A percentile compares a stretch with the other conserved stretches of the same genome.
These are phyloP conservation scores for Laetiporus sulphureus DNA, from an alignment of 1,284 basidiomycete species.

Conservation along the genomic window DNA sequence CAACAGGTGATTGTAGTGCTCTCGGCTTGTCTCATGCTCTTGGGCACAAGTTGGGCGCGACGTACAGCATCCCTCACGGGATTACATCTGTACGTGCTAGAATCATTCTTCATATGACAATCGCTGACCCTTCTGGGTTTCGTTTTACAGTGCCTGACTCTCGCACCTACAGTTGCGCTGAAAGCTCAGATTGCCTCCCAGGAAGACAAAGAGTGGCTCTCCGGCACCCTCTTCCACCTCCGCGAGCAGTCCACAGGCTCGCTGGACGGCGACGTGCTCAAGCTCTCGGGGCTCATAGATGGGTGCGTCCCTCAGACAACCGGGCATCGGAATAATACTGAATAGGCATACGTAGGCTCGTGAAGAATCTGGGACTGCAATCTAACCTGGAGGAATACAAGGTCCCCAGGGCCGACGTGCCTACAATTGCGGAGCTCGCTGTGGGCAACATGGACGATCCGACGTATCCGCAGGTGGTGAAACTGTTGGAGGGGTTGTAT, in stretches of 20 bases:
- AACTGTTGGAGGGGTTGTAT: constrained; percentile 44
- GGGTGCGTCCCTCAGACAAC: constrained; percentile 32
- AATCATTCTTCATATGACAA: no score
- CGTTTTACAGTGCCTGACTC: constrained; percentile 58
- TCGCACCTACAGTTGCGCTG: constrained; percentile 55
- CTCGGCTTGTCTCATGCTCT: constrained; percentile 71
- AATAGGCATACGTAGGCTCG: constrained; percentile 37
- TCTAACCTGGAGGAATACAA: constrained; percentile 51
- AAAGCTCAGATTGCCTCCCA: constrained; percentile 48
- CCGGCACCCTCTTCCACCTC: constrained; percentile 50
- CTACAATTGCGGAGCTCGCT: constrained; percentile 43
- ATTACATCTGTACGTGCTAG: constrained; percentile 62
- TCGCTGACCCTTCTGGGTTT: not conserved
- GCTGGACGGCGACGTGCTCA: constrained; percentile 48
- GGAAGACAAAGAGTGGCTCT: constrained; percentile 53
- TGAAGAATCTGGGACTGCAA: constrained; percentile 50
- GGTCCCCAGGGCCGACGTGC: constrained; percentile 48
- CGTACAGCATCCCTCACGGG: constrained; percentile 74
- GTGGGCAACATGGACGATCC: constrained; percentile 36
- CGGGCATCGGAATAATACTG: not conserved
- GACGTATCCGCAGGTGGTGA: constrained; percentile 32
- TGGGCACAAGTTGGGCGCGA: constrained; percentile 72
- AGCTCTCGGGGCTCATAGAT: constrained; percentile 47
- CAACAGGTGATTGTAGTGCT: constrained; percentile 31
- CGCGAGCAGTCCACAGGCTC: constrained; percentile 52